These are phyloP conservation scores for Botrytis fabae DNA, from an alignment of 2,329 filamentous ascomycete genomes.

Conservation along the genomic window DNA sequence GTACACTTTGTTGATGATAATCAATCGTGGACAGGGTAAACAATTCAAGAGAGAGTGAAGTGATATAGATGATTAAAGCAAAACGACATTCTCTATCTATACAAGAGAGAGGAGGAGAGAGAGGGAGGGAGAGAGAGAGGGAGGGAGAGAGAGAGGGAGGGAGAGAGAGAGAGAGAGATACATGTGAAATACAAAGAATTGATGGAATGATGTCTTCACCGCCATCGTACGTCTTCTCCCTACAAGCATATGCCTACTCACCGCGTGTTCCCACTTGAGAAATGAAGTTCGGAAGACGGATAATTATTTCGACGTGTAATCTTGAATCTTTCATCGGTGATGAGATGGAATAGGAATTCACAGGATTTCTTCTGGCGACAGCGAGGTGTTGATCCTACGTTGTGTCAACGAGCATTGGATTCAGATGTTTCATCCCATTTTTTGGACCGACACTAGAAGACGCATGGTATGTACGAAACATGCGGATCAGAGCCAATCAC, in stretches of 20 bases:
- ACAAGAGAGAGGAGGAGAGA: neutral
- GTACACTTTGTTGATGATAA: neutral
- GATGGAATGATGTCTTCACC: neutral
- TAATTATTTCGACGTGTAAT: neutral
- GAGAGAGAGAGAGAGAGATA: neutral
- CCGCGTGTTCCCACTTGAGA: conserved; percentile 3
- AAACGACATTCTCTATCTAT: neutral
- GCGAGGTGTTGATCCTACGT: neutral
- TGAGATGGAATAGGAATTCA: neutral
- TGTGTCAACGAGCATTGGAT: neutral
- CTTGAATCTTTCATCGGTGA: neutral
- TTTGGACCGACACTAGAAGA: neutral
- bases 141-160: neutral
- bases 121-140: neutral
- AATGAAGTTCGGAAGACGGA: neutral
- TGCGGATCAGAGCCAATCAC: neutral
- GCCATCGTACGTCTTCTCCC: neutral
- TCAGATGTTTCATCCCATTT: neutral
- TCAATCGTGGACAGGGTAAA: neutral
- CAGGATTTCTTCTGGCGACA: neutral
- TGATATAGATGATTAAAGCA: neutral
- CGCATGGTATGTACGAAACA: neutral
- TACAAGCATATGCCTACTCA: neutral
- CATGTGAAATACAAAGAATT: neutral
- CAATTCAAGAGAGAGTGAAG: neutral